A percentile compares a stretch with the other conserved stretches of the same genome.
Evolutionary conservation across 805 yeast species (phyloP).

Genomic region (Sugiyamaella qingdaonensis): DNA sequence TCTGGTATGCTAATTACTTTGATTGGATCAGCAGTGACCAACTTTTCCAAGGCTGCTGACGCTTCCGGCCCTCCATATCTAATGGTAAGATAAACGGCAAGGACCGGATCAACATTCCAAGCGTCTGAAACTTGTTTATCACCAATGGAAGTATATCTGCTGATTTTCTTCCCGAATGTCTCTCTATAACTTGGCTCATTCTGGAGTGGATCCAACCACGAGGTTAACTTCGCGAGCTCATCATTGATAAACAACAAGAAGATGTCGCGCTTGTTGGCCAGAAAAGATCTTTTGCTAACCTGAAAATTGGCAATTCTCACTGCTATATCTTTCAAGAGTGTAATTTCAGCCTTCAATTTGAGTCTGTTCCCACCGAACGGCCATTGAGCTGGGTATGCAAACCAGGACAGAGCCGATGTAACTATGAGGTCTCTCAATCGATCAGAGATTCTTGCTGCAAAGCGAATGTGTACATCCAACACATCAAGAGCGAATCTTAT

Average conservation of each 20-base stretch:
- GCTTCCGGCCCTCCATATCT: slow-evolving; percentile 45
- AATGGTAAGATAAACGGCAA: slow-evolving; percentile 66
- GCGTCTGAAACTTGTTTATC: slow-evolving; percentile 47
- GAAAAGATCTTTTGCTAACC: slow-evolving; percentile 21
- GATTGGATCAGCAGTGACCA: slow-evolving; percentile 56
- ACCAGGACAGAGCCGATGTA: slow-evolving; percentile 77
- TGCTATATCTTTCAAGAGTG: slow-evolving; percentile 52
- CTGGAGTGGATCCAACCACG: slow-evolving; percentile 70
- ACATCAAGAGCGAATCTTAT: slow-evolving; percentile 64
- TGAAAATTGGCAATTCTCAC: slow-evolving; percentile 28
- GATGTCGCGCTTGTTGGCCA: slow-evolving; percentile 49
- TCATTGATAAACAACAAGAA: slow-evolving; percentile 63
- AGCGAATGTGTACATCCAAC: slow-evolving; percentile 49
- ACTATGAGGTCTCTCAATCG: slow-evolving; percentile 50
- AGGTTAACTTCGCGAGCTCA: slow-evolving; percentile 65
- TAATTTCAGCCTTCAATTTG: slow-evolving; percentile 64
- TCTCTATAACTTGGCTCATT: slow-evolving; percentile 29
- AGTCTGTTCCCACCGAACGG: slow-evolving; percentile 84
- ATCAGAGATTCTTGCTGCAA: slow-evolving; percentile 43
- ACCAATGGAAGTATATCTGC: slow-evolving; percentile 12
- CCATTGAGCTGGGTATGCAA: slow-evolving; percentile 53
- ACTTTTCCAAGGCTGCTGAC: slow-evolving; percentile 38
- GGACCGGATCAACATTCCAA: slow-evolving; percentile 60
- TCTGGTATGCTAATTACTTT: slow-evolving; percentile 52
- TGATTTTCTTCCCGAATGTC: slow-evolving; percentile 14